Conservation (phyloP, 2,329 filamentous ascomycete genomes). For the Dryadomyces quercus-mongolicae region DNA sequence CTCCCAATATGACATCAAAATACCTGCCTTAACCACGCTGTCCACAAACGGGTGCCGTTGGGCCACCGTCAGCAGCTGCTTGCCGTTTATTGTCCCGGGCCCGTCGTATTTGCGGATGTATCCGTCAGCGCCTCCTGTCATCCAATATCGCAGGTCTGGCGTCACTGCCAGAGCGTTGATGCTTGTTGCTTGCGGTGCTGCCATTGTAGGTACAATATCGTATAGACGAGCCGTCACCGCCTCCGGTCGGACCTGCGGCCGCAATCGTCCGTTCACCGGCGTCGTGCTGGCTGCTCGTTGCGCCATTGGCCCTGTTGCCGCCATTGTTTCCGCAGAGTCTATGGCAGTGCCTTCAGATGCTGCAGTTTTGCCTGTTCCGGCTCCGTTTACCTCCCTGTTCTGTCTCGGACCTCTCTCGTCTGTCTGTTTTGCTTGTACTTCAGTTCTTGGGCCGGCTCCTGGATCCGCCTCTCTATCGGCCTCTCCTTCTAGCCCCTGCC, state of each 20-base stretch:
- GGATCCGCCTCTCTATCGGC: conserved; percentile 6
- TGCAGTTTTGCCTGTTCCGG: conserved; percentile 5
- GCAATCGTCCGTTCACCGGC: conserved; percentile 24
- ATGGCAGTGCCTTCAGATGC: conserved; percentile 8
- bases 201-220: conserved; percentile 95
- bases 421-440: conserved; percentile 5
- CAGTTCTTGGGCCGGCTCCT: neutral
- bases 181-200: conserved; percentile 87
- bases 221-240: conserved; percentile 71
- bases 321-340: conserved; percentile 9
- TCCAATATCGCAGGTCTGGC: conserved; percentile 88
- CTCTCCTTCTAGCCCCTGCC: conserved; percentile 7
- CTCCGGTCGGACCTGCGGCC: conserved; percentile 59
- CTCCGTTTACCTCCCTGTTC: conserved; percentile 21
- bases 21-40: conserved; percentile 88
- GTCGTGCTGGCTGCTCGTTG: conserved; percentile 16
- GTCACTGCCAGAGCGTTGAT: conserved; percentile 89
- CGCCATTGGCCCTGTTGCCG: neutral
- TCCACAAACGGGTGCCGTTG: conserved; percentile 96
- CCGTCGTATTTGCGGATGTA: conserved; percentile 98
- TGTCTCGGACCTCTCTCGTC: neutral
- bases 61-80: conserved; percentile 83
- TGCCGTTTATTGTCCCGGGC: conserved; percentile 87
- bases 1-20: conserved; percentile 95
- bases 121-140: conserved; percentile 86